These are phyloP conservation scores for Vinca minor DNA, from an alignment of 257 asterid species.

Conservation along the genomic window DNA sequence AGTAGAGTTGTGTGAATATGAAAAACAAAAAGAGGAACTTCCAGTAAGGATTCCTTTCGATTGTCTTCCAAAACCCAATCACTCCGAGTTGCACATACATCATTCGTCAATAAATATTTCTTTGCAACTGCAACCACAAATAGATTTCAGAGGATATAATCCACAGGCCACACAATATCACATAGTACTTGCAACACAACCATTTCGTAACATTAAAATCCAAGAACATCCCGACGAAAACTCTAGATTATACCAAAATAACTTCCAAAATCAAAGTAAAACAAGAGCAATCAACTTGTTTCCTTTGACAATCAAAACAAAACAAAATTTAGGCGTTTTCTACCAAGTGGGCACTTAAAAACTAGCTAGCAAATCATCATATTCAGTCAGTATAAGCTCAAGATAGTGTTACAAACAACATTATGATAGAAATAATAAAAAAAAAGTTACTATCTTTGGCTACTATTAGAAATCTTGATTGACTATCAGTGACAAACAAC, in stretches of 20 bases:
- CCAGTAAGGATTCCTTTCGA: constrained; percentile 37
- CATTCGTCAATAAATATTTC: constrained; percentile 22
- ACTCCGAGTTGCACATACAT: constrained; percentile 32
- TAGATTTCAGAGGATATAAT: constrained; percentile 30
- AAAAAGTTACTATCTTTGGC: no score
- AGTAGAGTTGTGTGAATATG: constrained; percentile 34
- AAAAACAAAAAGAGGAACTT: constrained; percentile 40
- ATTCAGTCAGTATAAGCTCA: no score
- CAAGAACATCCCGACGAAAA: not conserved
- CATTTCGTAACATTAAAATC: not conserved
- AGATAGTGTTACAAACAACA: no score
- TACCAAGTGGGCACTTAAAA: no score
- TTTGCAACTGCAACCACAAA: constrained; percentile 40
- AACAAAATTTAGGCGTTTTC: no score
- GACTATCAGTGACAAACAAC: not conserved
- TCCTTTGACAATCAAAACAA: no score
- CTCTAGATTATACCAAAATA: no score
- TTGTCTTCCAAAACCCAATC: constrained; percentile 43
- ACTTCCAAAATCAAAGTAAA: no score
- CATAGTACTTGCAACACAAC: not conserved
- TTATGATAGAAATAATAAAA: not conserved
- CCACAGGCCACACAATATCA: no score
- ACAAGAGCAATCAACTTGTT: no score
- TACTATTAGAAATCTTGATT: not conserved
- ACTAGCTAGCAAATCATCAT: not conserved